Percentiles rank a stretch among this genome's conserved stretches.
Evolutionary conservation across 495 filamentous ascomycete genomes (phyloP).

Genomic region (Daldinia childiae): DNA sequence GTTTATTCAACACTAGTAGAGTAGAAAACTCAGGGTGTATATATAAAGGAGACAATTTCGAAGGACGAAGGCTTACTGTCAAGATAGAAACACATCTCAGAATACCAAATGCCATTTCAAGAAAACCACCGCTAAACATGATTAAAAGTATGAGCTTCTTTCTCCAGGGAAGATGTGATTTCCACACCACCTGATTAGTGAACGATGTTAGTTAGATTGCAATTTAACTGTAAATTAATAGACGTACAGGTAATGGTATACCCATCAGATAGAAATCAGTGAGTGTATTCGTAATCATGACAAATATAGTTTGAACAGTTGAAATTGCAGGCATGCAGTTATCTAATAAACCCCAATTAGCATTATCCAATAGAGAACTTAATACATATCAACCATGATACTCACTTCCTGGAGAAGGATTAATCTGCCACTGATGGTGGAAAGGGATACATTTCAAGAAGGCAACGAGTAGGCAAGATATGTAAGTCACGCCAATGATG

Average conservation of each 20-base stretch:
- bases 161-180: constrained; percentile 58
- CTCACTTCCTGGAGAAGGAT: constrained; percentile 66
- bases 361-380: not conserved
- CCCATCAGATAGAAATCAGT: constrained; percentile 66
- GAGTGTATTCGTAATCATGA: constrained; percentile 61
- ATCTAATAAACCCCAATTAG: constrained; percentile 24
- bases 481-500: constrained; percentile 58
- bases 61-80: constrained; percentile 51
- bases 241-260: constrained; percentile 59
- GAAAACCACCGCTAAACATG: constrained; percentile 67
- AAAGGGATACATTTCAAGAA: constrained; percentile 58
- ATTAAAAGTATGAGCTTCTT: constrained; percentile 64
- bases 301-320: constrained; percentile 48
- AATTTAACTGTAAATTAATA: constrained; percentile 9
- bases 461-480: constrained; percentile 57
- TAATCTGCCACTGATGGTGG: constrained; percentile 66
- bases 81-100: constrained; percentile 67
- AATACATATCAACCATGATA: not conserved
- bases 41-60: not conserved
- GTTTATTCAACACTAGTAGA: not conserved
- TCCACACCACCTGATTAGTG: constrained; percentile 60
- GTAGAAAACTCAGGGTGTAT: not conserved
- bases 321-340: constrained; percentile 42
- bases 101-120: constrained; percentile 68
- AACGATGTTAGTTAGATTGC: constrained; percentile 11